A percentile compares a stretch with the other conserved stretches of the same genome.
These are phyloP conservation scores for Sclerotinia spermophila DNA, from an alignment of 2,329 filamentous ascomycete species.

Conservation along the genomic window DNA sequence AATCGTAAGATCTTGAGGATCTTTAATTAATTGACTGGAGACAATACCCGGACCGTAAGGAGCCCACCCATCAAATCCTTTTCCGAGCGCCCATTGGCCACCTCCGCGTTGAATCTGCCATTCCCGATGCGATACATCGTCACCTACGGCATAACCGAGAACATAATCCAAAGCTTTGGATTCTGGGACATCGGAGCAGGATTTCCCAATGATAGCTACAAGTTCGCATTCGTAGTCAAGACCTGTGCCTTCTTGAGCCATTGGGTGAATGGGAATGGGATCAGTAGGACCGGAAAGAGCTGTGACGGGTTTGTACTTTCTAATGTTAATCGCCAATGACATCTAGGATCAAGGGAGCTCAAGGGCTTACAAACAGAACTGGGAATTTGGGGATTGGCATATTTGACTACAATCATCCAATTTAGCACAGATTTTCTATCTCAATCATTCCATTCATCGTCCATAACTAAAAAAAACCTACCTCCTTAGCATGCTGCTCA, in stretches of 20 bases:
- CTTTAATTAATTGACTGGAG: slow-evolving; percentile 49
- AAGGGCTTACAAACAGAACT: slow-evolving; percentile 55
- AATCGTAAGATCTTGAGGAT: slow-evolving; percentile 56
- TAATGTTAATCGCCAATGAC: not conserved
- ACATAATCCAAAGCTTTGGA: slow-evolving; percentile 66
- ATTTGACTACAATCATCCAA: slow-evolving; percentile 46
- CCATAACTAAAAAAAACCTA: slow-evolving; percentile 27
- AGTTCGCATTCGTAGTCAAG: slow-evolving; percentile 81
- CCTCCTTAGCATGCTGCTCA: slow-evolving; percentile 66
- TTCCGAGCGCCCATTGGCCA: slow-evolving; percentile 68
- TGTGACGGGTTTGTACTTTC: slow-evolving; percentile 61
- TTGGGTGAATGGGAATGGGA: slow-evolving; percentile 59
- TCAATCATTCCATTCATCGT: not conserved
- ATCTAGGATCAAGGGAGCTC: slow-evolving; percentile 11
- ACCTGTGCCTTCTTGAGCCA: slow-evolving; percentile 63
- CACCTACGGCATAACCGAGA: slow-evolving; percentile 69
- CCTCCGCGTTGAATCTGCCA: slow-evolving; percentile 68
- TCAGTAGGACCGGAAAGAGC: slow-evolving; percentile 62
- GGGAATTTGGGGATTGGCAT: slow-evolving; percentile 68
- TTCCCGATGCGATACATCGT: slow-evolving; percentile 77
- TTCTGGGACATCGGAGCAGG: slow-evolving; percentile 62
- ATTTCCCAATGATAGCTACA: slow-evolving; percentile 67
- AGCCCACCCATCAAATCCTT: slow-evolving; percentile 73
- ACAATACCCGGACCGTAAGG: slow-evolving; percentile 72
- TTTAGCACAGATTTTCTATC: not conserved